Conservation (phyloP, 148 eudicot genomes). For the Chenopodium formosanum region DNA sequence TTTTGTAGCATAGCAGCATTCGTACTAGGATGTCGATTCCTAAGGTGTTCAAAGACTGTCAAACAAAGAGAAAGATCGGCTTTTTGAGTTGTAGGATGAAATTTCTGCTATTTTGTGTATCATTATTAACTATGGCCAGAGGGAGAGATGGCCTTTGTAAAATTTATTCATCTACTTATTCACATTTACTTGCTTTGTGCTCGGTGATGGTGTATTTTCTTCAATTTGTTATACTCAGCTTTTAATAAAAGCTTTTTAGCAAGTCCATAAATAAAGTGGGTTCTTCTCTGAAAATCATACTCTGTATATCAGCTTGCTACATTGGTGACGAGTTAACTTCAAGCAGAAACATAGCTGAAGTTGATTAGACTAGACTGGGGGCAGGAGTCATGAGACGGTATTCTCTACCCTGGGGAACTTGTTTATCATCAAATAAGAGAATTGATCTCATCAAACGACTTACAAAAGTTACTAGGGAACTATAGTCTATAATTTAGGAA, state of each 20-base stretch:
- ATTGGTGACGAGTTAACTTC: background rate
- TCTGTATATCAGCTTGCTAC: too few relatives aligned
- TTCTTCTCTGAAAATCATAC: conserved; percentile 14
- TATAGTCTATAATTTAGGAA: too few relatives aligned
- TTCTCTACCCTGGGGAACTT: too few relatives aligned
- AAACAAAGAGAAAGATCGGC: conserved; percentile 18
- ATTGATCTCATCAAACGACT: too few relatives aligned
- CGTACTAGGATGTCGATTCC: conserved; percentile 9
- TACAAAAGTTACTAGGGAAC: too few relatives aligned
- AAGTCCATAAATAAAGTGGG: conserved; percentile 28
- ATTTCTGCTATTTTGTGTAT: conserved; percentile 20
- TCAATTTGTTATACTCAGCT: conserved; percentile 31
- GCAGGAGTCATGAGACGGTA: too few relatives aligned
- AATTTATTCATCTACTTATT: conserved; percentile 17
- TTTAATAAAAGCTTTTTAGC: conserved; percentile 29
- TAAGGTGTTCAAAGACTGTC: conserved; percentile 20
- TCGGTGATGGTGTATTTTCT: conserved; percentile 36
- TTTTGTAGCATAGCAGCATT: conserved; percentile 26
- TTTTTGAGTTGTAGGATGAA: conserved; percentile 13
- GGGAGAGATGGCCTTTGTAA: conserved; percentile 35
- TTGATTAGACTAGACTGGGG: background rate
- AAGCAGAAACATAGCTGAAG: background rate
- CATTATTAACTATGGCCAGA: conserved; percentile 25
- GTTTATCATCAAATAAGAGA: too few relatives aligned
- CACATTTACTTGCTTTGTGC: conserved; percentile 14